Evolutionary conservation across 2,329 filamentous ascomycete genomes (phyloP).

Genomic region (Coniochaeta hoffmannii): DNA sequence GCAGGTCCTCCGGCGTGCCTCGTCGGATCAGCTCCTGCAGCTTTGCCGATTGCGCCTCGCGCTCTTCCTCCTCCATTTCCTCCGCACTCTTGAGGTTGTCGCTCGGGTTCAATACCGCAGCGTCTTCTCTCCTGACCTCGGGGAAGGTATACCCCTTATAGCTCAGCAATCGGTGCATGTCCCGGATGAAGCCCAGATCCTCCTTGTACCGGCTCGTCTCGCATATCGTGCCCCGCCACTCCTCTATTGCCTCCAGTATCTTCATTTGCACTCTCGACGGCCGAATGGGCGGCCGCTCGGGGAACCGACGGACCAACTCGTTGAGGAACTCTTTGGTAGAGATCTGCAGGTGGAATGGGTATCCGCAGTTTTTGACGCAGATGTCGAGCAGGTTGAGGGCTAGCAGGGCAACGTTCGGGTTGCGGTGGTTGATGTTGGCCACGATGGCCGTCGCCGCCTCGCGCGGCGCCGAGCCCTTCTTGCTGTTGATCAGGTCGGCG

Average conservation of each 20-base stretch:
- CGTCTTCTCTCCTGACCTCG: slow-evolving; percentile 85
- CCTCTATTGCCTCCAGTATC: slow-evolving; percentile 93
- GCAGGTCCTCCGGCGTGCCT: slow-evolving; percentile 84
- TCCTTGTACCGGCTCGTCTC: slow-evolving; percentile 97
- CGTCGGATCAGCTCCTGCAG: slow-evolving; percentile 92
- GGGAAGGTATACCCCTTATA: slow-evolving; percentile 98
- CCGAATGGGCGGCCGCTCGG: slow-evolving; percentile 83
- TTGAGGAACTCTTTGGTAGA: slow-evolving; percentile 99
- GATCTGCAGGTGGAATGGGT: slow-evolving; percentile 97
- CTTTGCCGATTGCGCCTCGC: slow-evolving; percentile 93
- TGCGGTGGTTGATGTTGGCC: slow-evolving; percentile 91
- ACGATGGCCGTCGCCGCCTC: slow-evolving; percentile 93
- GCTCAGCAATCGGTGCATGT: slow-evolving; percentile 92
- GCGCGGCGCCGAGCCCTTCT: slow-evolving; percentile 91
- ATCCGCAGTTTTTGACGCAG: slow-evolving; percentile 99
- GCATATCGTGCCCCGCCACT: slow-evolving; percentile 98
- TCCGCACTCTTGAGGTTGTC: slow-evolving; percentile 95
- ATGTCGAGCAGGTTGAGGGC: slow-evolving; percentile 92
- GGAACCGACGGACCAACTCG: slow-evolving; percentile 92
- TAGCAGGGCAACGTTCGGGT: slow-evolving; percentile 87
- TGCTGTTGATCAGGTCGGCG: slow-evolving; percentile 90
- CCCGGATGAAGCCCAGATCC: slow-evolving; percentile 88
- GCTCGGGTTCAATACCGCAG: slow-evolving; percentile 91
- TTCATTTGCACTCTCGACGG: slow-evolving; percentile 81
- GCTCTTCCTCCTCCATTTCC: slow-evolving; percentile 97